These are phyloP conservation scores for Trichoderma sp. DNA, from an alignment of 2,329 filamentous ascomycete species.

Conservation along the genomic window DNA sequence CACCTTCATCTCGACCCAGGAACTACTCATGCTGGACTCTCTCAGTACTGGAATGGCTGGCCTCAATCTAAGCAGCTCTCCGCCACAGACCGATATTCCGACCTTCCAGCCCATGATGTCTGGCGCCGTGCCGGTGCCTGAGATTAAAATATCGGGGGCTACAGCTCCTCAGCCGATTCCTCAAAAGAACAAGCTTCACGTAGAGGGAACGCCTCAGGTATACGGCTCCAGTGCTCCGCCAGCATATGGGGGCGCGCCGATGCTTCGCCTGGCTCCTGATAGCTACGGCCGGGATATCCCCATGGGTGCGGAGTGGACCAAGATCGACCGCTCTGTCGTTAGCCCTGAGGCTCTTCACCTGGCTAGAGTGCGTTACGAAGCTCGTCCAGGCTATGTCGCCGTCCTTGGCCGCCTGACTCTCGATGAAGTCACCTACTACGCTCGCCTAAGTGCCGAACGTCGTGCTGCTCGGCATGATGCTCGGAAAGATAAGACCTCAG, in stretches of 20 bases:
- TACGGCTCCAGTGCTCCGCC: conserved; percentile 34
- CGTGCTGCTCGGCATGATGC: conserved; percentile 47
- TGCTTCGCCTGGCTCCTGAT: conserved; percentile 57
- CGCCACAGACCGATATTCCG: conserved; percentile 40
- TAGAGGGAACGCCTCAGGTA: conserved; percentile 31
- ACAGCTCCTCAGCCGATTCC: conserved; percentile 47
- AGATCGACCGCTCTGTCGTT: conserved; percentile 56
- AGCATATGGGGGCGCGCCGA: conserved; percentile 42
- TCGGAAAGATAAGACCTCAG: conserved; percentile 35
- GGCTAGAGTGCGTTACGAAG: conserved; percentile 61
- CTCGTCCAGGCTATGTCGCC: conserved; percentile 62
- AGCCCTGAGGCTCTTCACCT: conserved; percentile 59
- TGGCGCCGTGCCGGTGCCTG: conserved; percentile 32
- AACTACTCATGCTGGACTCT: conserved; percentile 55
- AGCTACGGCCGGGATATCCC: conserved; percentile 60
- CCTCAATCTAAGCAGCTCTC: conserved; percentile 48
- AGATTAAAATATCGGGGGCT: conserved; percentile 42
- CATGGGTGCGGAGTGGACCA: conserved; percentile 61
- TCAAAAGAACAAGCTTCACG: conserved; percentile 41
- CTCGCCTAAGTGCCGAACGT: conserved; percentile 53
- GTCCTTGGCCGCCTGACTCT: conserved; percentile 59
- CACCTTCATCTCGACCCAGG: conserved; percentile 58
- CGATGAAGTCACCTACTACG: conserved; percentile 57
- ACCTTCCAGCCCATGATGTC: conserved; percentile 44
- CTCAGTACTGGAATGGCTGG: conserved; percentile 48